Base-by-base conservation (phyloP, 495 filamentous ascomycete species). In the Penicillium subrubescens region DNA sequence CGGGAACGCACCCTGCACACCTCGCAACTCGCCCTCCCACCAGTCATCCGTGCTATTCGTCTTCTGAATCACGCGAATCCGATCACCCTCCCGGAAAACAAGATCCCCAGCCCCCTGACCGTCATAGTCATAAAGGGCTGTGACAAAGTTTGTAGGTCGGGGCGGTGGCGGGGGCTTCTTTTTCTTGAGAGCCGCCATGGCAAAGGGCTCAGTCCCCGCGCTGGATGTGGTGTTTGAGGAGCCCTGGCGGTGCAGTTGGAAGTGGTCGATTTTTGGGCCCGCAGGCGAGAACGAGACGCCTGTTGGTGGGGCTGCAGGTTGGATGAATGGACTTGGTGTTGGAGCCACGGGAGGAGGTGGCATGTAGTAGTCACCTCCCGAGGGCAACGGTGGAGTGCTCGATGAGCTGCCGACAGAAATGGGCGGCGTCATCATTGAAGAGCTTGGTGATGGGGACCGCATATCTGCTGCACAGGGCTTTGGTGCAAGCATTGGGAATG, bases 11-110 rank as follows among this genome's bases (percentile, higher is more conserved):
- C 94, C 94, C 71, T 83, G 84, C 25, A 78, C 73, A 3, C 94
- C 95, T 54, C 82, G 77, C 33, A 97, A 58, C 76, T 97, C 93
- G 19, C 94, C 94, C 60, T 92, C 88, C 94, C 94, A 98, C 94
- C 94, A 98, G 70, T 97, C 94, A 75, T 97, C 91, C 33, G 86
- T 89, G 59, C 90, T 95, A 21, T 86, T 86, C 2, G 94, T 97
- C 81, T 89, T 92, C 80, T 90, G 90, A 21, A 95, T 72, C 3
- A 98, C 88, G 58, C 84, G 87, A 67, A 98, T 97, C 65, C 85
- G 84, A 66, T 97, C 94, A 0, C 94, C 94, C 75, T 96, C 90
- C 11, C 79, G 81, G 75, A 98, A 97, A 12, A 83, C 84, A 53
- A 98, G 74, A 77, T 98, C 94, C 0, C 90, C 93, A 1, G 74